A percentile compares a stretch with the other conserved stretches of the same genome.
phyloP scores from a whole-genome alignment of 768 basidiomycete species.

The Albatrellus ellisii region DNA sequence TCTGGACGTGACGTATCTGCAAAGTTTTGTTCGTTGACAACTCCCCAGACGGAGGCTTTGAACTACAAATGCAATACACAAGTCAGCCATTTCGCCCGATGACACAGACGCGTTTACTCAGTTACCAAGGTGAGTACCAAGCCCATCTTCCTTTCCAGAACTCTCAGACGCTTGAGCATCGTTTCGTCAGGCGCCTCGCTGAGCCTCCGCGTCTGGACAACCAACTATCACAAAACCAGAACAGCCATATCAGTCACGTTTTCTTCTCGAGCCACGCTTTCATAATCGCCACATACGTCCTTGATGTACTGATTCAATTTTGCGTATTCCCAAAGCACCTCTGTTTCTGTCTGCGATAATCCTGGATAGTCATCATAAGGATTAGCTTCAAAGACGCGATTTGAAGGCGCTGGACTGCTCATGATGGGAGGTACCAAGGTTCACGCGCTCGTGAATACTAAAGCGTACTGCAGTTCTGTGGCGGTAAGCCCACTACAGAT shows the following conservation, averaged over 20 bases:
- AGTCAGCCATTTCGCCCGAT: background rate
- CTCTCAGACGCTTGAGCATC: conserved; percentile 62
- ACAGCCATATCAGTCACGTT: too few species aligned
- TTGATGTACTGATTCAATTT: conserved; percentile 75
- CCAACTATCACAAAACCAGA: conserved; percentile 34
- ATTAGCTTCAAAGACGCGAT: conserved; percentile 39
- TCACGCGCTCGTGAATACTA: too few species aligned
- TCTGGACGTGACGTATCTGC: background rate
- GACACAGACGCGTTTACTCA: conserved; percentile 15
- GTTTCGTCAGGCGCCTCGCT: conserved; percentile 66
- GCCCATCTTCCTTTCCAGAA: conserved; percentile 89
- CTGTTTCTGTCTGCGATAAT: conserved; percentile 55
- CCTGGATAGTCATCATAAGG: conserved; percentile 64
- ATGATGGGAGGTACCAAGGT: too few species aligned
- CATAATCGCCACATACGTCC: conserved; percentile 55
- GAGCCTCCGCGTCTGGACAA: conserved; percentile 53
- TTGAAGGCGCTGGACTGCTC: conserved; percentile 2
- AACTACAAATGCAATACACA: conserved; percentile 44
- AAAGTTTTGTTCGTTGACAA: conserved; percentile 66
- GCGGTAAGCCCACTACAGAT: too few species aligned
- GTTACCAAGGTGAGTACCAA: conserved; percentile 90
- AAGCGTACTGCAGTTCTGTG: too few species aligned
- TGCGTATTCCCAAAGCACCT: conserved; percentile 88
- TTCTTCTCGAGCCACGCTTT: too few species aligned
- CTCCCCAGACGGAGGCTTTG: conserved; percentile 93